Base-by-base conservation (phyloP, 176 grass and related monocot genomes). In the Carex littledalei region DNA sequence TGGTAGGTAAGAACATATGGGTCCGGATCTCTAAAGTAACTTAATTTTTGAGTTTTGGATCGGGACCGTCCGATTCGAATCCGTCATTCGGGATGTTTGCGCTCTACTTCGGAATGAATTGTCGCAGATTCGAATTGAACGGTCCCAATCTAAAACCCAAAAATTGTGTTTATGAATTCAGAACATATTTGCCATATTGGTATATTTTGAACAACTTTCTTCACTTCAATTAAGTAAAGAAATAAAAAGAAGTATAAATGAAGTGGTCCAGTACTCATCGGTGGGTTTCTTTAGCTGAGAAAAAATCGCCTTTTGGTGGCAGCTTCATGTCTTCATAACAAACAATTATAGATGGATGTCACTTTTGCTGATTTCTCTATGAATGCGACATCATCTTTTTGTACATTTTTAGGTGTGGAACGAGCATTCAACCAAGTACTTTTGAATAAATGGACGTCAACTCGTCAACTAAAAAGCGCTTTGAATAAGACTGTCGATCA, bases 321-420 rank as follows among this genome's bases (percentile, higher is more conserved):
- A 69, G 34, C 35, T 16, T 31, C 67, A 70, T 41, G 2, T 70
- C 8, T 77, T 55, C 13, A 15, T 55, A 54, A 55, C 47, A 77
- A 77, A 55, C 21, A 77, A 31, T 22, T 3, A 53, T 39, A 55
- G 73, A 77, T 77, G 2, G 11, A 77, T 77, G 73, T 55, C 55
- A 5, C 73, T 77, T 77, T 54, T 77, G 21, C 47, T 77, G 73
- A 77, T 54, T 77, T 53, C 18, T 43, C 17, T 71, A 20, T 52
- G 41, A 76, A 76, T 29, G 49, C 45, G 47, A 77, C 73, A 77
- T 77, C 49, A 55, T 77, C 14, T 77, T 50, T 74, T 24, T 52
- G 43, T 13, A 52, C 18, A 52, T 75, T 53, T 75, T 77, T 76
- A 39, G 34, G 66, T 69, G 15, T 54, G 47, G 17, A 22, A 77